Evolutionary conservation across 306 rosid genomes (phyloP).

Genomic region (Ochetophila trinervis): DNA sequence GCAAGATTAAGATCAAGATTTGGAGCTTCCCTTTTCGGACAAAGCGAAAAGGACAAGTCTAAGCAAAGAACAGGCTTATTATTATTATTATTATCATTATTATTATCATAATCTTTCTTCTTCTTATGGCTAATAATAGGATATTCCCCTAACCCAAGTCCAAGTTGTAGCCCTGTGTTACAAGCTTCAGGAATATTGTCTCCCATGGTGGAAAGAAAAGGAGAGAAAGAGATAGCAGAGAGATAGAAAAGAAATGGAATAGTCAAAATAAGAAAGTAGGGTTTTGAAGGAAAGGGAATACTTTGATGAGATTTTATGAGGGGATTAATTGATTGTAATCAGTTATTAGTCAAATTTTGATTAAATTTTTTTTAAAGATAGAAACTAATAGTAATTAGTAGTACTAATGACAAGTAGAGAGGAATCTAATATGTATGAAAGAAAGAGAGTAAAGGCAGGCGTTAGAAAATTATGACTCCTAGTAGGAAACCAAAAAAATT

Average conservation of each 20-base stretch:
- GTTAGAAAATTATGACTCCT: conserved; percentile 45
- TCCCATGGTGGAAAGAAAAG: conserved; percentile 40
- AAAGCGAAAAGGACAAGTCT: conserved; percentile 38
- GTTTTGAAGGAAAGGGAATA: background rate
- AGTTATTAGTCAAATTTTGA: conserved; percentile 16
- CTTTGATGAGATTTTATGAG: conserved; percentile 11
- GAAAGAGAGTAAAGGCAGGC: conserved; percentile 16
- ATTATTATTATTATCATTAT: conserved; percentile 14
- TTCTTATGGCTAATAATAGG: conserved; percentile 21
- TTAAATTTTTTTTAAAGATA: conserved; percentile 7
- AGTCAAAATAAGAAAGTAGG: conserved; percentile 6
- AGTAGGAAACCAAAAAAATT: conserved; percentile 40
- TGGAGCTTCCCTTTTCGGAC: conserved; percentile 33
- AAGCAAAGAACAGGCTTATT: conserved; percentile 23
- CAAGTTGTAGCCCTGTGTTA: conserved; percentile 49
- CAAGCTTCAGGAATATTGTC: conserved; percentile 17
- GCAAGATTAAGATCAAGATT: conserved; percentile 10
- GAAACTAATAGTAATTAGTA: conserved; percentile 4
- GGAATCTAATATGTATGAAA: too few relatives aligned
- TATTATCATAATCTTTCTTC: conserved; percentile 1
- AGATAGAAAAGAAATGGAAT: conserved; percentile 4
- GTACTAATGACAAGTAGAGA: background rate
- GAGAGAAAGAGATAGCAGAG: conserved; percentile 3
- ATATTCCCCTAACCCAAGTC: conserved; percentile 49
- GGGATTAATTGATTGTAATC: conserved; percentile 12